phyloP scores from a whole-genome alignment of 129 eudicot species.

The Logfia minima region DNA sequence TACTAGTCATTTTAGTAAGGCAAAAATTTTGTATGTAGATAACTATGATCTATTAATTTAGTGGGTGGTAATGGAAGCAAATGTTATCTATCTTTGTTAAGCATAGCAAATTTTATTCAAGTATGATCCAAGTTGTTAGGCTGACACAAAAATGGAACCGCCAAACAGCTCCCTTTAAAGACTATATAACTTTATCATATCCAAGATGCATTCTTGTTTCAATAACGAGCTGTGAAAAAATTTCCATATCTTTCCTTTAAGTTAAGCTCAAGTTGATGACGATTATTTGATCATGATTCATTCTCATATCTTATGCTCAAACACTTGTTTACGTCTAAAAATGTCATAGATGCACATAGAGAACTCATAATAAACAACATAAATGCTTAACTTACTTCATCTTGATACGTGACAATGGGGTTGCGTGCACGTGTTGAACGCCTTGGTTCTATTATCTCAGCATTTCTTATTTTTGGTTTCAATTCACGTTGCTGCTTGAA shows the following conservation, averaged over 20 bases:
- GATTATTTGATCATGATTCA: background rate
- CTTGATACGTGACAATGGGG: conserved; percentile 55
- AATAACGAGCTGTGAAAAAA: background rate
- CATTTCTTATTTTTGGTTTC: conserved; percentile 41
- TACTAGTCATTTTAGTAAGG: background rate
- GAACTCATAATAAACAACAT: background rate
- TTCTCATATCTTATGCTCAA: background rate
- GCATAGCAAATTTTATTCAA: background rate
- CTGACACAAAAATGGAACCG: conserved; percentile 7
- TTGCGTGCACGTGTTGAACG: conserved; percentile 81
- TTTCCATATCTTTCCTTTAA: background rate
- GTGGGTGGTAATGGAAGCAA: background rate
- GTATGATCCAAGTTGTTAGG: background rate
- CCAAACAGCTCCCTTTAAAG: background rate
- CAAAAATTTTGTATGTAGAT: background rate
- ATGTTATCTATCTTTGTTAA: conserved; percentile 2
- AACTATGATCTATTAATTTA: background rate
- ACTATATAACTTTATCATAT: background rate
- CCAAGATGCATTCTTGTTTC: background rate
- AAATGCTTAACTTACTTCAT: conserved; percentile 53
- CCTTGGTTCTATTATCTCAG: conserved; percentile 53
- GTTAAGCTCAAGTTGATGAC: background rate
- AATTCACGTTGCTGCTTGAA: conserved; percentile 45
- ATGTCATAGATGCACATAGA: too few species aligned
- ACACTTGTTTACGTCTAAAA: background rate